Conservation (phyloP, 371 early-diverging fungal species). For the Paramicrosporidium saccamoebae region DNA sequence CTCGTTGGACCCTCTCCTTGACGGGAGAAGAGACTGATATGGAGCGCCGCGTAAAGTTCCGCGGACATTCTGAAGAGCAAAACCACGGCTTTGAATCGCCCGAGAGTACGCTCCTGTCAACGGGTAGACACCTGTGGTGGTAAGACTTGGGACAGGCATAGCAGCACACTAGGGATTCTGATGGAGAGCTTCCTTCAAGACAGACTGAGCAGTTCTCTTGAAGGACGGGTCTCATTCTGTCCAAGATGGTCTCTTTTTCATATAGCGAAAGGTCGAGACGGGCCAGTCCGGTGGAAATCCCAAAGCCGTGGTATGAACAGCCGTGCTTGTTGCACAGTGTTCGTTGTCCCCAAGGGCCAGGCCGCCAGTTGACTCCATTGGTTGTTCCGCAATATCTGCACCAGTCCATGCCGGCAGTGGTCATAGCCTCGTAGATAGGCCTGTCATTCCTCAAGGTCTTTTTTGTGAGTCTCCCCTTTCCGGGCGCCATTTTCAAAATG, state of each 20-base stretch:
- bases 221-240: conserved; percentile 47
- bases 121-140: too few relatives aligned
- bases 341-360: conserved; percentile 75
- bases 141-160: conserved; percentile 54
- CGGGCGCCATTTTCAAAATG: too few relatives aligned
- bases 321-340: conserved; percentile 81
- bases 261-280: conserved; percentile 44
- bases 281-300: conserved; percentile 53
- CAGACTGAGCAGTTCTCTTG: conserved; percentile 46
- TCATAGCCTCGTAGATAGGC: conserved; percentile 24
- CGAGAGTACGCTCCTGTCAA: too few relatives aligned
- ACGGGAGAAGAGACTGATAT: too few relatives aligned
- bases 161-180: conserved; percentile 29
- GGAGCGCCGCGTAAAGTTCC: too few relatives aligned
- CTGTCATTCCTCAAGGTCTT: too few relatives aligned
- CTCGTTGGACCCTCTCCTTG: too few relatives aligned
- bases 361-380: conserved; percentile 64
- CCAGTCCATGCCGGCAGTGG: conserved; percentile 34
- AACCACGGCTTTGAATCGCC: too few relatives aligned
- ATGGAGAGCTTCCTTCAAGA: conserved; percentile 23
- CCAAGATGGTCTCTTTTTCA: conserved; percentile 24
- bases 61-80: too few relatives aligned
- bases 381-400: conserved; percentile 77
- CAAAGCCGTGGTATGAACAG: conserved; percentile 73
- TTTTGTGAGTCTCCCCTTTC: too few relatives aligned